Evolutionary conservation across 2,329 filamentous ascomycete genomes (phyloP).

Genomic region (Pseudopithomyces chartarum): DNA sequence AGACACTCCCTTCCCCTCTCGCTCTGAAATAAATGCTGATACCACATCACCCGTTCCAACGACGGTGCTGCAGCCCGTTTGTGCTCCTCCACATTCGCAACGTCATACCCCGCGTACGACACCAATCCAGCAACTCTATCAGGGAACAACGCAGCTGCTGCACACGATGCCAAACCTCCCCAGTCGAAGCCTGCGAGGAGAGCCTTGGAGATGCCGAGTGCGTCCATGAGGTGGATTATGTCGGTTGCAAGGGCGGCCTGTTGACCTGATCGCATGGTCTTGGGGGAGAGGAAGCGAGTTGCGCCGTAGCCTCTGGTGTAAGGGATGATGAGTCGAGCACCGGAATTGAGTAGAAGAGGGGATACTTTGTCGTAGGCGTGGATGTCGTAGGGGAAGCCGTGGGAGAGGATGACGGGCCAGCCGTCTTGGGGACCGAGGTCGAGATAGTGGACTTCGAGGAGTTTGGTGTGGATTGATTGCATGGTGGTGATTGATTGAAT

Average conservation of each 20-base stretch:
- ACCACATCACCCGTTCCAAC: conserved; percentile 1
- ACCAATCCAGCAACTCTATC: neutral
- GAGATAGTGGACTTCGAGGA: neutral
- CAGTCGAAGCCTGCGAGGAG: neutral
- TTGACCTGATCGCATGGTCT: neutral
- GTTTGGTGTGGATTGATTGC: conserved; percentile 1
- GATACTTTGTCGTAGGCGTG: neutral
- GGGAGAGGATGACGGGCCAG: conserved; percentile 1
- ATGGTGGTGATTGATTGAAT: neutral
- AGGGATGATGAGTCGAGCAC: neutral
- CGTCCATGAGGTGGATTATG: neutral
- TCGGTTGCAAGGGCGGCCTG: conserved; percentile 1
- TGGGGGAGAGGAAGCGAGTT: neutral
- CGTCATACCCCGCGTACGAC: conserved; percentile 1
- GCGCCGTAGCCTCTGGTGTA: neutral
- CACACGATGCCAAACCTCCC: neutral
- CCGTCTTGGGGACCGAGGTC: neutral
- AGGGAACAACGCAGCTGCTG: neutral
- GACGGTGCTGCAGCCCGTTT: neutral
- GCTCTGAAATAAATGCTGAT: conserved; percentile 2
- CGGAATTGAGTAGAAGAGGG: neutral
- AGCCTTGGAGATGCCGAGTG: neutral
- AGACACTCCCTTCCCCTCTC: neutral
- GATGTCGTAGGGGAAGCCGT: neutral
- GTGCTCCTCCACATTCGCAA: neutral